A percentile compares a stretch with the other conserved stretches of the same genome.
Conservation (phyloP, 1,284 basidiomycete genomes). For the Cutaneotrichosporon sp. region DNA sequence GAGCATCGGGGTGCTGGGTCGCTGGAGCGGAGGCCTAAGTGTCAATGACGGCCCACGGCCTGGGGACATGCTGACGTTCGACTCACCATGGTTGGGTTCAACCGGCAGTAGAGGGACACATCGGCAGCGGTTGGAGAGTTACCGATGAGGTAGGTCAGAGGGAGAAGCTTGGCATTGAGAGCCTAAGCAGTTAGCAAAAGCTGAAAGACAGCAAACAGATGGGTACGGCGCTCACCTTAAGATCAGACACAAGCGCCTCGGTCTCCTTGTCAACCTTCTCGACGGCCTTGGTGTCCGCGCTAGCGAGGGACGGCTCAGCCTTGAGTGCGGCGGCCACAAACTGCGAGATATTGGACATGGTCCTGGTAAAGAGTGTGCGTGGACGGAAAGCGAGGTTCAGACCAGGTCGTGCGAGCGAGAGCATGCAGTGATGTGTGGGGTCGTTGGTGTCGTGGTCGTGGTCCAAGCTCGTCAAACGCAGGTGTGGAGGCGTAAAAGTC, state of each 20-base stretch:
- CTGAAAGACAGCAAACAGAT: background rate
- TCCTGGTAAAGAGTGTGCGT: slow-evolving; percentile 12
- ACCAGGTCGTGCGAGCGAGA: slow-evolving; percentile 8
- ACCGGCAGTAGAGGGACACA: slow-evolving; percentile 71
- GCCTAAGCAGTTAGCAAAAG: slow-evolving; percentile 50
- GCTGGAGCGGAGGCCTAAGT: slow-evolving; percentile 42
- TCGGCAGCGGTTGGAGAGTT: slow-evolving; percentile 79
- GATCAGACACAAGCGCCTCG: slow-evolving; percentile 34
- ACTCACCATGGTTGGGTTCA: slow-evolving; percentile 72
- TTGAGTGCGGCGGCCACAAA: slow-evolving; percentile 40
- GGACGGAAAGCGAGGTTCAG: slow-evolving; percentile 6
- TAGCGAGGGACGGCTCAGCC: slow-evolving; percentile 39
- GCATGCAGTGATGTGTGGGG: slow-evolving; percentile 15
- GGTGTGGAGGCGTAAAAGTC: no score
- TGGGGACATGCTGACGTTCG: background rate
- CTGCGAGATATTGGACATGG: slow-evolving; percentile 37
- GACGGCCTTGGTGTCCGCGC: slow-evolving; percentile 38
- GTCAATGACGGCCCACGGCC: slow-evolving; percentile 5
- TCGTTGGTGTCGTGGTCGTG: background rate
- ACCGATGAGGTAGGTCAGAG: slow-evolving; percentile 73
- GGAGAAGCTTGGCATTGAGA: slow-evolving; percentile 65
- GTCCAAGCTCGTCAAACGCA: background rate
- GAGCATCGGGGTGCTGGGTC: slow-evolving; percentile 64
- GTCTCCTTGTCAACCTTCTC: slow-evolving; percentile 32
- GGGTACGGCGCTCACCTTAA: slow-evolving; percentile 34